Evolutionary conservation across 495 filamentous ascomycete species (phyloP).

Genomic region (Xylaria scruposa): DNA sequence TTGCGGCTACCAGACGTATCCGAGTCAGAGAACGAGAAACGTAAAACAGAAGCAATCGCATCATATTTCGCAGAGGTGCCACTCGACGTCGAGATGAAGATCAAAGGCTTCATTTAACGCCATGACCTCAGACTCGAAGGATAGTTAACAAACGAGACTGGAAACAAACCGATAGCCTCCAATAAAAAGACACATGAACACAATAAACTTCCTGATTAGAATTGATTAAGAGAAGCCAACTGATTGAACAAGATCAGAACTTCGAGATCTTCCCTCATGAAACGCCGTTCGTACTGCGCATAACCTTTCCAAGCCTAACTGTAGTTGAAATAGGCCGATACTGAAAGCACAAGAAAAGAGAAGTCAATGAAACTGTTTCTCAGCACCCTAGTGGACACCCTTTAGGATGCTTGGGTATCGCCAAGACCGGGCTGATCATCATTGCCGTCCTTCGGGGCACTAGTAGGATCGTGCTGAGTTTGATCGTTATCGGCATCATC

Average conservation of each 20-base stretch:
- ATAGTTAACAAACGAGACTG: neutral
- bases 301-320: neutral
- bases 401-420: neutral
- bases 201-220: slow-evolving; percentile 8
- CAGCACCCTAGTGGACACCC: neutral
- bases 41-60: slow-evolving; percentile 18
- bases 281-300: neutral
- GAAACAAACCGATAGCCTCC: neutral
- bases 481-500: neutral
- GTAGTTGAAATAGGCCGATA: neutral
- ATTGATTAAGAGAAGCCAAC: neutral
- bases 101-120: slow-evolving; percentile 33
- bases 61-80: slow-evolving; percentile 27
- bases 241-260: slow-evolving; percentile 10
- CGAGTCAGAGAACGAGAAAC: slow-evolving; percentile 15
- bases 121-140: neutral
- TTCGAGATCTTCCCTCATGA: neutral
- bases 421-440: neutral
- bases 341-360: neutral
- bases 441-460: neutral
- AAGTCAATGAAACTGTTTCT: neutral
- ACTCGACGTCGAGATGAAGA: slow-evolving; percentile 30
- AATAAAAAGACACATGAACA: neutral
- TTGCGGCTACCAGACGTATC: slow-evolving; percentile 2
- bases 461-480: neutral